Percentiles rank a stretch among this genome's conserved stretches.
phyloP scores from a whole-genome alignment of 108 stramenopile genomes.

The Nitzschia sp. region DNA sequence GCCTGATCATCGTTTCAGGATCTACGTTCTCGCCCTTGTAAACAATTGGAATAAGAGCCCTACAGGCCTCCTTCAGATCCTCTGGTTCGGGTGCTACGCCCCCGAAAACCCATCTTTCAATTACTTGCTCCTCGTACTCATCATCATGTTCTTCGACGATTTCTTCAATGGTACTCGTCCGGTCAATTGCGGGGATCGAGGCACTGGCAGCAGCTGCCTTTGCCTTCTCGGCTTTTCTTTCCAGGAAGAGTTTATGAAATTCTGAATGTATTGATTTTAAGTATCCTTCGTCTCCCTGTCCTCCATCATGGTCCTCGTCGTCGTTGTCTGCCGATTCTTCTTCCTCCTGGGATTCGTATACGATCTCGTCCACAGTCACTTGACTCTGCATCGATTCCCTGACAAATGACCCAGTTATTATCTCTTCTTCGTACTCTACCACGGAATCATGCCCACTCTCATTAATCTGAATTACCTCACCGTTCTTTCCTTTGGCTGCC shows the following conservation, averaged over 20 bases:
- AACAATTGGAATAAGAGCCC: slow-evolving; percentile 13
- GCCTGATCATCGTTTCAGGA: slow-evolving; percentile 21
- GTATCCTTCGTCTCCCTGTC: neutral
- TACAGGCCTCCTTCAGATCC: slow-evolving; percentile 16
- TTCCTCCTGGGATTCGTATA: too few relatives aligned
- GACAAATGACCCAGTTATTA: too few relatives aligned
- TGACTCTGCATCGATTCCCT: too few relatives aligned
- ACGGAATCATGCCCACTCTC: too few relatives aligned
- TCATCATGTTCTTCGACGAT: slow-evolving; percentile 8
- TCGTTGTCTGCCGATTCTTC: neutral
- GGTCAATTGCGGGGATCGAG: neutral
- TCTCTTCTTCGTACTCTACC: too few relatives aligned
- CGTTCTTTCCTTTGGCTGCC: too few relatives aligned
- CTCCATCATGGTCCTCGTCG: neutral
- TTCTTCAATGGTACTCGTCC: neutral
- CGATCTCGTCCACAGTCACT: too few relatives aligned
- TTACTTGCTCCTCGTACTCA: slow-evolving; percentile 33
- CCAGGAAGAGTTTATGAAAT: neutral
- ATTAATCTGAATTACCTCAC: too few relatives aligned
- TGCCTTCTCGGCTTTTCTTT: neutral
- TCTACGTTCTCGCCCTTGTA: slow-evolving; percentile 24
- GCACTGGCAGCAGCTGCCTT: neutral
- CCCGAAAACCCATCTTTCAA: slow-evolving; percentile 18
- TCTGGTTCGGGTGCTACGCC: slow-evolving; percentile 3
- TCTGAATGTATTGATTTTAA: neutral